Conservation (phyloP, 352 stramenopile species). For the Pythium utonaiense region DNA sequence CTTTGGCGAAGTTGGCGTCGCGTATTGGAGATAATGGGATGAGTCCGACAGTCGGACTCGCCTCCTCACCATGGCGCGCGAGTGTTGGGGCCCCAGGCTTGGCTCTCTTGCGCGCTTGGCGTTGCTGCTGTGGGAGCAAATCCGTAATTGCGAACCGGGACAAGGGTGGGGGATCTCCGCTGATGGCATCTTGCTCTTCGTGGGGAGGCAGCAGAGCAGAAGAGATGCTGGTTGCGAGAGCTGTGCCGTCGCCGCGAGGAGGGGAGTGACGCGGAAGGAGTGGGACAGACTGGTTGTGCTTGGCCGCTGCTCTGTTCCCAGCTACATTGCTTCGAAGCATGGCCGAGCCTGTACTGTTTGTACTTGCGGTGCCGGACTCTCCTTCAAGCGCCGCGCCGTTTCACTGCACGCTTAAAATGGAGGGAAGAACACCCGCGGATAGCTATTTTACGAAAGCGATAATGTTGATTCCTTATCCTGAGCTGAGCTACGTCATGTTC, state of each 20-base stretch:
- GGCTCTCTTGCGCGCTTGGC: constrained; percentile 14
- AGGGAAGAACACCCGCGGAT: not conserved
- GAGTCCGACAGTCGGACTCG: not conserved
- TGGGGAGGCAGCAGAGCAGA: not conserved
- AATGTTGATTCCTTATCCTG: too few species aligned
- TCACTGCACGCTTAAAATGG: not conserved
- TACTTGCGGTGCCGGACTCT: not conserved
- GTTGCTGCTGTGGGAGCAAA: not conserved
- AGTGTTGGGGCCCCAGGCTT: constrained; percentile 8
- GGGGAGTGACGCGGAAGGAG: not conserved
- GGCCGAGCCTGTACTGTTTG: not conserved
- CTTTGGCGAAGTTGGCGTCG: not conserved
- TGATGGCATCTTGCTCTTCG: not conserved
- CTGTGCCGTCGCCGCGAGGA: not conserved
- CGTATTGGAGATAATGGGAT: constrained; percentile 19
- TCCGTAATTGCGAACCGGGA: constrained; percentile 17
- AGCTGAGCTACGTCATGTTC: not conserved
- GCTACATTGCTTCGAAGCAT: not conserved
- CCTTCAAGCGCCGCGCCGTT: not conserved
- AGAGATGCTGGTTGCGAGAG: constrained; percentile 8
- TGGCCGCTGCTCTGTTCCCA: not conserved
- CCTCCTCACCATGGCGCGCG: not conserved
- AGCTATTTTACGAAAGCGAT: not conserved
- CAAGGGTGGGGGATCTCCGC: not conserved
- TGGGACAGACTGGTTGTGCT: constrained; percentile 12